phyloP scores from a whole-genome alignment of 1,284 basidiomycete species.

The Rhodotorula glutinis region DNA sequence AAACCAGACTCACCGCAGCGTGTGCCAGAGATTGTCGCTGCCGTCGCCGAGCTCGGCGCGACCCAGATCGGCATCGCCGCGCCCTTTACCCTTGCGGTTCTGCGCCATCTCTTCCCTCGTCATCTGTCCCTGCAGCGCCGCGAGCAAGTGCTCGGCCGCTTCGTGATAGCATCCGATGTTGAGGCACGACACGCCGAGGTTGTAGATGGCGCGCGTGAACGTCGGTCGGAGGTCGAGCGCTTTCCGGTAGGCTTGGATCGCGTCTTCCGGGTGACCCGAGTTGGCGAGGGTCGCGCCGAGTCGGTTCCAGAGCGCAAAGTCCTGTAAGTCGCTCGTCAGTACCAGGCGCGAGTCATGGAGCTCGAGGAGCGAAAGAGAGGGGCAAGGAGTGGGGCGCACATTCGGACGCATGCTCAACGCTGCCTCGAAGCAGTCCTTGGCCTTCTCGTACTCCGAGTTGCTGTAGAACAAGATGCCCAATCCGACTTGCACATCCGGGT shows the following conservation, averaged over 20 bases:
- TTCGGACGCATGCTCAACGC: slow-evolving; percentile 83
- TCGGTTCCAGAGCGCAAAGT: slow-evolving; percentile 95
- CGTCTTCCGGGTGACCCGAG: slow-evolving; percentile 90
- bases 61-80: slow-evolving; percentile 13
- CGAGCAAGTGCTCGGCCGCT: slow-evolving; percentile 93
- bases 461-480: slow-evolving; percentile 93
- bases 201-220: slow-evolving; percentile 96
- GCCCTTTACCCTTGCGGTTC: slow-evolving; percentile 47
- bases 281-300: slow-evolving; percentile 94
- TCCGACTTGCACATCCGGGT: slow-evolving; percentile 90
- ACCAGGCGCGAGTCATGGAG: too few relatives aligned
- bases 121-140: slow-evolving; percentile 78
- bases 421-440: slow-evolving; percentile 89
- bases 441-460: slow-evolving; percentile 76
- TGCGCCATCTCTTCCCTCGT: slow-evolving; percentile 43
- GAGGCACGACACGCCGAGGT: slow-evolving; percentile 65
- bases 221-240: slow-evolving; percentile 91
- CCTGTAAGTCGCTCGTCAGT: slow-evolving; percentile 52
- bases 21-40: slow-evolving; percentile 84
- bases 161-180: slow-evolving; percentile 95
- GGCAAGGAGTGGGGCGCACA: slow-evolving; percentile 53
- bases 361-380: neutral
- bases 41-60: slow-evolving; percentile 57
- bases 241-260: slow-evolving; percentile 88
- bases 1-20: slow-evolving; percentile 53